Evolutionary conservation across 2,329 filamentous ascomycete species (phyloP).

Genomic region (Hymenoscyphus scutula): DNA sequence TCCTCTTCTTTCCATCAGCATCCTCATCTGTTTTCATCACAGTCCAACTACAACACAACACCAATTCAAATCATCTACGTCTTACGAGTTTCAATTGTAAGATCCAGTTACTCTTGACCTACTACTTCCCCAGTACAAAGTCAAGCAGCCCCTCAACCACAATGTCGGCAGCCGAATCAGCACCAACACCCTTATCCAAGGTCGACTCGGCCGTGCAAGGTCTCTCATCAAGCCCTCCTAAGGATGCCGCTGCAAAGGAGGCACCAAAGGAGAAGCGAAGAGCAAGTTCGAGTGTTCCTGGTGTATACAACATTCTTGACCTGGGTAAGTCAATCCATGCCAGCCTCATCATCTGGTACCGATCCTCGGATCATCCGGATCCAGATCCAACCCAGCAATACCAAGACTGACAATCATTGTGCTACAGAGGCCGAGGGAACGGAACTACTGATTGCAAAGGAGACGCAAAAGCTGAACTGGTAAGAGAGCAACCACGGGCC

Average conservation of each 20-base stretch:
- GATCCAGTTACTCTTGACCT: conserved; percentile 19
- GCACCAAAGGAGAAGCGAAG: conserved; percentile 58
- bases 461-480: conserved; percentile 88
- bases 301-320: conserved; percentile 80
- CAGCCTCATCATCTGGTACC: neutral
- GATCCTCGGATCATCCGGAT: conserved; percentile 14
- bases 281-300: conserved; percentile 69
- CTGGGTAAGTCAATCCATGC: conserved; percentile 60
- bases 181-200: conserved; percentile 64
- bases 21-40: conserved; percentile 8
- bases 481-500: conserved; percentile 45
- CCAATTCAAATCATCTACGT: conserved; percentile 11
- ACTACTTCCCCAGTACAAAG: conserved; percentile 15
- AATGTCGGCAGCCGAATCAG: conserved; percentile 50
- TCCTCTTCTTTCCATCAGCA: conserved; percentile 9
- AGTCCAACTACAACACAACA: conserved; percentile 5
- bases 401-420: conserved; percentile 14
- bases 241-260: conserved; percentile 59
- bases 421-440: conserved; percentile 68
- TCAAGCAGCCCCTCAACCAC: conserved; percentile 34
- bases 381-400: conserved; percentile 16
- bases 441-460: conserved; percentile 69
- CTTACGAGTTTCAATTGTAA: conserved; percentile 22
- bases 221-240: conserved; percentile 64
- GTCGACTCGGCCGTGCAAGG: conserved; percentile 90